phyloP scores from a whole-genome alignment of 805 yeast species.

The Cyberlindnera americana region DNA sequence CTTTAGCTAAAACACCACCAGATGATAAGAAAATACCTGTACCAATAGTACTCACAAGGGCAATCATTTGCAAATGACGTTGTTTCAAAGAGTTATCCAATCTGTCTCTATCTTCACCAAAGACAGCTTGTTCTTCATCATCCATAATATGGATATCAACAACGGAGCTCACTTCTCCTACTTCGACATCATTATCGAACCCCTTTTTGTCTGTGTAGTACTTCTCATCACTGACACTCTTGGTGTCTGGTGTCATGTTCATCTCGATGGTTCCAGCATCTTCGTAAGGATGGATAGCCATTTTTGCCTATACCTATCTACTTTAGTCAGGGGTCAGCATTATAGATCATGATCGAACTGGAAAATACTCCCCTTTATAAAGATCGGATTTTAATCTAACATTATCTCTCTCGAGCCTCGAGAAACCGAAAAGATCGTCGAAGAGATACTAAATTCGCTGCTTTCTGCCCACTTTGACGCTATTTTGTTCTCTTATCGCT shows the following conservation, averaged over 20 bases:
- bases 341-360: too few relatives aligned
- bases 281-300: neutral
- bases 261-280: conserved; percentile 1
- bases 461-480: too few relatives aligned
- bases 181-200: conserved; percentile 1
- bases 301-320: too few relatives aligned
- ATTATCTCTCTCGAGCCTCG: too few relatives aligned
- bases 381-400: too few relatives aligned
- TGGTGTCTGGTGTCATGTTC: neutral
- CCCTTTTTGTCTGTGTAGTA: neutral
- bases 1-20: conserved; percentile 1
- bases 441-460: too few relatives aligned
- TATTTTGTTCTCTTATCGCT: neutral
- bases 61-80: conserved; percentile 5
- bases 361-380: too few relatives aligned
- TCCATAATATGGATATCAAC: conserved; percentile 3
- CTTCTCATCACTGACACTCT: neutral
- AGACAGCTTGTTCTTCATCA: conserved; percentile 2
- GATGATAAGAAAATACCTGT: conserved; percentile 3
- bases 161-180: conserved; percentile 1
- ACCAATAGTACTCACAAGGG: conserved; percentile 2
- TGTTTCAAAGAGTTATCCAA: conserved; percentile 2
- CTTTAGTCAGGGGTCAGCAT: too few relatives aligned
- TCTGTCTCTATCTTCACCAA: conserved; percentile 2
- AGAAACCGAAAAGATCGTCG: too few relatives aligned